A percentile compares a stretch with the other conserved stretches of the same genome.
Evolutionary conservation across 192 early-diverging fungal species (phyloP).

Genomic region (Coemansia nantahalensis): DNA sequence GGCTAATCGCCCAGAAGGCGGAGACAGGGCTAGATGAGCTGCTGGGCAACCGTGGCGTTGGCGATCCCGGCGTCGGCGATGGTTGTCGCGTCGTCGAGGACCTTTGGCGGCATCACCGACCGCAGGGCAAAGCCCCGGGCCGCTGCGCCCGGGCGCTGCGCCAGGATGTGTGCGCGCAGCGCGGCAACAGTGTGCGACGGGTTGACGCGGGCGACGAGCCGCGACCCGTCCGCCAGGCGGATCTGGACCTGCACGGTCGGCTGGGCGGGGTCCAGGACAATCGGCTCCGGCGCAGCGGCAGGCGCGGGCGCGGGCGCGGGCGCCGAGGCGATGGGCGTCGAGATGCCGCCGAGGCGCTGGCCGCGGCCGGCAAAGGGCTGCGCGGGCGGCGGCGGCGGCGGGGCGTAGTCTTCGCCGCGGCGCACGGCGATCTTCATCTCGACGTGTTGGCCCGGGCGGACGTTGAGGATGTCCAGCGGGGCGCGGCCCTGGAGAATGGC

Average conservation of each 20-base stretch:
- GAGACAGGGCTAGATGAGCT: slow-evolving; percentile 48
- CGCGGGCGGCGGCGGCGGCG: slow-evolving; percentile 64
- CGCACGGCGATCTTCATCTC: slow-evolving; percentile 81
- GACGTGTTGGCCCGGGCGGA: slow-evolving; percentile 84
- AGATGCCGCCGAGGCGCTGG: slow-evolving; percentile 70
- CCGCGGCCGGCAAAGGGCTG: slow-evolving; percentile 78
- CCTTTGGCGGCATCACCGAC: slow-evolving; percentile 83
- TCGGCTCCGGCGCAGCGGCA: slow-evolving; percentile 12
- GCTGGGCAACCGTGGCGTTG: slow-evolving; percentile 84
- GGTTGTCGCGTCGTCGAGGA: slow-evolving; percentile 69
- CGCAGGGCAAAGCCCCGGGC: slow-evolving; percentile 71
- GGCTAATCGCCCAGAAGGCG: too few relatives aligned
- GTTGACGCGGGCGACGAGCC: slow-evolving; percentile 87
- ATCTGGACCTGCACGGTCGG: slow-evolving; percentile 90
- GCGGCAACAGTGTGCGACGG: slow-evolving; percentile 89
- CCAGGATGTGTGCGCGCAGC: slow-evolving; percentile 70
- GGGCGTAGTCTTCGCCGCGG: slow-evolving; percentile 82
- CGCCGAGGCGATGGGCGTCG: slow-evolving; percentile 20
- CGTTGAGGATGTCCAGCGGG: slow-evolving; percentile 82
- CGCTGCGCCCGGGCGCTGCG: slow-evolving; percentile 61
- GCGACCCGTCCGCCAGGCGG: slow-evolving; percentile 84
- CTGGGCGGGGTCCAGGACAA: slow-evolving; percentile 68
- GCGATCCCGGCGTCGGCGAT: slow-evolving; percentile 80
- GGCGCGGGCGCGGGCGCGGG: slow-evolving; percentile 11
- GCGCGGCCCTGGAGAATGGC: slow-evolving; percentile 90